Conservation (phyloP, 257 asterid genomes). For the Haberlea rhodopensis region DNA sequence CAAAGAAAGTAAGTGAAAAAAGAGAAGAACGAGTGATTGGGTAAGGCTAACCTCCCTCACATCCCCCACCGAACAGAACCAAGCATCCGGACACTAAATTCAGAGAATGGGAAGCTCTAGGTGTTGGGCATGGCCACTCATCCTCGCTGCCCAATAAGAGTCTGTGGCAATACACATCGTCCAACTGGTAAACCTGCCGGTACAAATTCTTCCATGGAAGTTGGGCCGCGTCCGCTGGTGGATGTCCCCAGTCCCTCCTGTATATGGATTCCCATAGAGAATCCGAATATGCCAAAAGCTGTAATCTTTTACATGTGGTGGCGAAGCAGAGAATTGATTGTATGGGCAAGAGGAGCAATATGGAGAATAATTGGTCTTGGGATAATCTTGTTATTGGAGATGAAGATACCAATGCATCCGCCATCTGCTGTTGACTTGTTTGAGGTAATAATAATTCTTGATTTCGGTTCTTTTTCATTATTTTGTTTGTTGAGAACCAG, state of each 20-base stretch:
- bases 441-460: constrained; percentile 17
- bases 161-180: constrained; percentile 54
- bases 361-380: constrained; percentile 68
- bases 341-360: constrained; percentile 64
- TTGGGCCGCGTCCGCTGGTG: constrained; percentile 43
- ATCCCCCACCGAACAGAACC: constrained; percentile 89
- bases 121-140: constrained; percentile 39
- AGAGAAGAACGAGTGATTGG: constrained; percentile 4
- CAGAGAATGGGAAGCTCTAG: constrained; percentile 94
- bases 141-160: constrained; percentile 29
- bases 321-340: constrained; percentile 69
- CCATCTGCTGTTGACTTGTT: constrained; percentile 53
- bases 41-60: constrained; percentile 74
- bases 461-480: constrained; percentile 30
- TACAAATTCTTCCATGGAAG: constrained; percentile 69
- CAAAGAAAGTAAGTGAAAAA: no score
- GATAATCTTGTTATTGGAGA: constrained; percentile 47
- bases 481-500: not conserved
- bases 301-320: constrained; percentile 63
- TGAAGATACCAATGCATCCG: constrained; percentile 37
- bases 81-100: constrained; percentile 68
- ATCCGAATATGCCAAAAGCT: constrained; percentile 61
- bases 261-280: constrained; percentile 82
- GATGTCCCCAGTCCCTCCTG: constrained; percentile 75
- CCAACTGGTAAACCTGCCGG: constrained; percentile 59